Percentiles rank a stretch among this genome's conserved stretches.
phyloP scores from a whole-genome alignment of 352 stramenopile species.

The Phytophthora cajani region DNA sequence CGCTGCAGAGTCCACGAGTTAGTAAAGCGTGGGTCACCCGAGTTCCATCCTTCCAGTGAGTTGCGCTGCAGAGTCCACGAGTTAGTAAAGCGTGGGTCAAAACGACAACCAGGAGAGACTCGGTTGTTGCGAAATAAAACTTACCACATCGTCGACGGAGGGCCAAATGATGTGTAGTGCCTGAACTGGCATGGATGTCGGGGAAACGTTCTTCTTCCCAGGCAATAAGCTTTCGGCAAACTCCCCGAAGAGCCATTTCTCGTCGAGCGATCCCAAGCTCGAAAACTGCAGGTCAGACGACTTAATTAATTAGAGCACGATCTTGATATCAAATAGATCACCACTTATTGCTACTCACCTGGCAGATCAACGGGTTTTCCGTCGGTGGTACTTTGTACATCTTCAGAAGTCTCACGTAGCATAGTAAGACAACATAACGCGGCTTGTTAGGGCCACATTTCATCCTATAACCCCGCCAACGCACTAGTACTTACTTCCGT shows the following conservation, averaged over 20 bases:
- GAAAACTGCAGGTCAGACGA: conserved; percentile 60
- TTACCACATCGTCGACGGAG: conserved; percentile 79
- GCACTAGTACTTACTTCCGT: conserved; percentile 48
- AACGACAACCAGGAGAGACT: not conserved
- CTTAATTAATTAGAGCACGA: not conserved
- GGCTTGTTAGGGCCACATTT: conserved; percentile 4
- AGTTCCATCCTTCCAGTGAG: conserved; percentile 82
- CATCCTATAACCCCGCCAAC: not conserved
- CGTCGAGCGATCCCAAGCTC: conserved; percentile 79
- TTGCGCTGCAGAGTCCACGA: conserved; percentile 50
- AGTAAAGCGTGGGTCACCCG: conserved; percentile 37
- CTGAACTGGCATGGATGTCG: conserved; percentile 48
- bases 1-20: conserved; percentile 36
- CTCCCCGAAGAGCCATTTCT: conserved; percentile 86
- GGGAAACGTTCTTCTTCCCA: conserved; percentile 41
- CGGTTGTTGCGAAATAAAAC: conserved; percentile 10
- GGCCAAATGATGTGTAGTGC: conserved; percentile 84
- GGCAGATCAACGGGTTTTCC: conserved; percentile 75
- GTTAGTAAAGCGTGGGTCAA: conserved; percentile 6
- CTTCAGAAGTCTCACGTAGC: conserved; percentile 50
- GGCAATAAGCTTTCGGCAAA: conserved; percentile 70
- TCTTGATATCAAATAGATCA: not conserved
- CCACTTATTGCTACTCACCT: conserved; percentile 27
- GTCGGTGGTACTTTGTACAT: conserved; percentile 51
- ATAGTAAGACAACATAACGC: not conserved